Evolutionary conservation across 306 rosid genomes (phyloP), one percentile per base, ranked within the genome.

Genomic region (Psophocarpus tetragonolobus): DNA sequence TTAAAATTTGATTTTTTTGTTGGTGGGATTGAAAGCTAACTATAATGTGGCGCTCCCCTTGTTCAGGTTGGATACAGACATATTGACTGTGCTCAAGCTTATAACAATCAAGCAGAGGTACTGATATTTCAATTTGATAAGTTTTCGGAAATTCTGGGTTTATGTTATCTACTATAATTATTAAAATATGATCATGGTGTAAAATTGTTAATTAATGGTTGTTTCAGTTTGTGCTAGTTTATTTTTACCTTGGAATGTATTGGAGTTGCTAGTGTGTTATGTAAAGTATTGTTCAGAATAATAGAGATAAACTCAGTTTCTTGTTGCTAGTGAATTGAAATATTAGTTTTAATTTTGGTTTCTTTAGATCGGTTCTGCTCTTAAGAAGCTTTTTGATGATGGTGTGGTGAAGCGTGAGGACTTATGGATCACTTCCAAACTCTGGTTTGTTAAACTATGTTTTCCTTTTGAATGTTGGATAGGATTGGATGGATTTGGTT

Each of bases 351-450:
- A 7, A 38, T 38, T 4, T 38, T 38, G 44, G 44, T 9, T 38
- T 38, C 11, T 38, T 8, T 38, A 38, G 44, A 38, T 38, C 10
- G 13, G 44, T 47, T 62, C 65, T 63, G 88, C 89, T 39, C 79
- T 92, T 30, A 88, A 87, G 85, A 88, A 86, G 76, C 81, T 92
- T 12, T 85, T 84, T 76, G 84, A 77, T 30, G 91, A 85, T 39
- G 96, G 90, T 24, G 84, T 86, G 6, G 93, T 92, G 68, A 89
- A 88, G 76, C 91, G 93, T 23, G 89, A 84, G 77, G 93, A 88
- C 6, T 36, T 86, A 36, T 92, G 93, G 92, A 90, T 92, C 79
- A 92, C 96, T 70, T 90, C 96, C 23, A 92, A 92, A 83, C 93
- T 92, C 63, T 87, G 93, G 97, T 92, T 76, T 29, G 14, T 14